phyloP scores from a whole-genome alignment of 1,139 yeast genomes.

The Ogataea hybrid region DNA sequence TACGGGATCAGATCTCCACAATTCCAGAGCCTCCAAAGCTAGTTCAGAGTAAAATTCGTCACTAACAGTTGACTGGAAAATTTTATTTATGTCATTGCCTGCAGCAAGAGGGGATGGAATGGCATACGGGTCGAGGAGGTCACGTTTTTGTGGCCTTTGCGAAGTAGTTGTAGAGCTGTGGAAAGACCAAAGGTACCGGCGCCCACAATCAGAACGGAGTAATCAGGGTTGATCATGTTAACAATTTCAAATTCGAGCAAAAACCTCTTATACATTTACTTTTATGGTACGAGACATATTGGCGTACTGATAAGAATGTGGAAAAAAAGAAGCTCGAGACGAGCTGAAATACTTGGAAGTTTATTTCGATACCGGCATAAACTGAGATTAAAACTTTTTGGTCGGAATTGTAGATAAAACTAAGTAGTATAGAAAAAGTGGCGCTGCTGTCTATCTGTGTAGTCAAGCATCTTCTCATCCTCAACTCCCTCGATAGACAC shows the following conservation, averaged over 20 bases:
- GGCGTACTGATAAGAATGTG: background rate
- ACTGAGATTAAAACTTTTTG: too few relatives aligned
- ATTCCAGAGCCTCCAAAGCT: conserved; percentile 34
- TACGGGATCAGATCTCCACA: conserved; percentile 35
- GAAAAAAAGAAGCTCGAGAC: background rate
- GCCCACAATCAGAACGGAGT: conserved; percentile 31
- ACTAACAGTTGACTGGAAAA: conserved; percentile 28
- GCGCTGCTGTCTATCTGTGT: conserved; percentile 13
- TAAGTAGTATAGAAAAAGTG: conserved; percentile 11
- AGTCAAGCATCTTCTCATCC: conserved; percentile 13
- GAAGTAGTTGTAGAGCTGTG: conserved; percentile 32
- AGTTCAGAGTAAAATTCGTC: conserved; percentile 7
- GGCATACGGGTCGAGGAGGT: conserved; percentile 34
- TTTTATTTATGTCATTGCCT: conserved; percentile 13
- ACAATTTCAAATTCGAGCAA: background rate
- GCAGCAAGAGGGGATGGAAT: conserved; percentile 14
- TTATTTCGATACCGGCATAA: background rate
- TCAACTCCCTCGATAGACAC: conserved; percentile 4
- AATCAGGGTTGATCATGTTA: conserved; percentile 25
- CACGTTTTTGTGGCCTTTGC: conserved; percentile 30
- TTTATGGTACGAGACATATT: background rate
- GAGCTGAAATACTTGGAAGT: background rate
- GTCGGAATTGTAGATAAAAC: background rate
- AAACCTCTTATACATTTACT: background rate
- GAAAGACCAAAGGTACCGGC: conserved; percentile 37